Base-by-base conservation (phyloP, 371 early-diverging fungal species). In the Capillidium heterosporum region DNA sequence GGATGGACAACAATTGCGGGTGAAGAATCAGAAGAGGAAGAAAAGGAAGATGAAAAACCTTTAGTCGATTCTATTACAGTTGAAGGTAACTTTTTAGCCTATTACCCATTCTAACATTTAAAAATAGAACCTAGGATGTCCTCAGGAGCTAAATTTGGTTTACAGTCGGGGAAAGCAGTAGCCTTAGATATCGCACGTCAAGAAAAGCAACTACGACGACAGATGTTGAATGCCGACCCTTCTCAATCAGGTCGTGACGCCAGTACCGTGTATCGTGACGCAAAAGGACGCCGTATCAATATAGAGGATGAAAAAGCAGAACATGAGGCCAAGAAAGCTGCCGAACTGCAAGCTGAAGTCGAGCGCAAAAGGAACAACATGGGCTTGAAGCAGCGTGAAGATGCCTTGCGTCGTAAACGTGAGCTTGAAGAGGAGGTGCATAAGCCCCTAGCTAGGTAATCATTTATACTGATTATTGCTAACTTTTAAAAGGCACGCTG, bases 251-350 rank as follows among this genome's bases (percentile, higher is more conserved):
- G 77, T 39, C 67, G 67, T 1, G 70, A 70, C 59, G 76, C 80
- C 24, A 75, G 75, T 28, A 85, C 87, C 0, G 73, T 91, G 15
- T 76, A 85, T 65, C 82, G 91, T 65, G 89, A 89, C 67, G 63
- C 60, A 53, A 63, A 65, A 51, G 91, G 91, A 28, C 71, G 78
- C 19, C 81, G 80, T 59, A 69, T 85, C 24, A 82, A 89, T 61
- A 64, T 76, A 19, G 86, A 73, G 2, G 68, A 74, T 10, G 72
- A 81, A 61, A 66, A 69, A 59, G 80, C 81, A 13, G 71, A 68
- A 13, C 75, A 69, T 40, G 66, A 70, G 29, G 69, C 69, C 51
- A 72, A 71, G 35, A 68, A 72, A 26, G 75, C 78, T 59, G 74
- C 73, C 4, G 84, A 87, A 51, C 69, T 69, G 57, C 77, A 79